Conservation (phyloP, 106 monocot genomes). For the Hemerocallis citrina region DNA sequence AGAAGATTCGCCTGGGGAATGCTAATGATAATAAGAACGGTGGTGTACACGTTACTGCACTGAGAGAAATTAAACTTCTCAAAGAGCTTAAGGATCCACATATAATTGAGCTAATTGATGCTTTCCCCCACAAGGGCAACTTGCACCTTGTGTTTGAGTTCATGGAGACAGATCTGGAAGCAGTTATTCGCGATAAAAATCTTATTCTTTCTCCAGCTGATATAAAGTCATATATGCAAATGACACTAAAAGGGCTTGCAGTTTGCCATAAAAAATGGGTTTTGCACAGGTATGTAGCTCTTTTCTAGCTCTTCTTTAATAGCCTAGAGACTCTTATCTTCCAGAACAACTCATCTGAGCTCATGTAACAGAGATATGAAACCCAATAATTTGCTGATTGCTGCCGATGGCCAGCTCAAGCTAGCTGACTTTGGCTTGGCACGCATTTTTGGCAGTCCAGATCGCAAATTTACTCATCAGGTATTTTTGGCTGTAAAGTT, state of each 20-base stretch:
- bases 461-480: slow-evolving; percentile 90
- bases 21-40: no score
- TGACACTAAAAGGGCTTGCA: slow-evolving; percentile 87
- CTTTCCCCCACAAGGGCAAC: slow-evolving; percentile 92
- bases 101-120: slow-evolving; percentile 92
- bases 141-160: slow-evolving; percentile 98
- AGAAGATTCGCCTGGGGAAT: slow-evolving; percentile 87
- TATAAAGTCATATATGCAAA: slow-evolving; percentile 87
- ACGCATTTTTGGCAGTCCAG: slow-evolving; percentile 92
- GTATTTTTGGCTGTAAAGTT: slow-evolving; percentile 25
- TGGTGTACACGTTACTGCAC: slow-evolving; percentile 88
- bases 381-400: slow-evolving; percentile 92
- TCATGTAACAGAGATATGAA: slow-evolving; percentile 83
- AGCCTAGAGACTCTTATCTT: neutral
- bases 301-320: neutral
- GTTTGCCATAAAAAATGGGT: slow-evolving; percentile 95
- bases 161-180: slow-evolving; percentile 97
- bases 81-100: slow-evolving; percentile 94
- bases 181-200: slow-evolving; percentile 92
- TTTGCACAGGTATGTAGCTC: slow-evolving; percentile 65
- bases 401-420: slow-evolving; percentile 87
- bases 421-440: slow-evolving; percentile 98
- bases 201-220: slow-evolving; percentile 92
- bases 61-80: slow-evolving; percentile 94
- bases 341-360: neutral